phyloP scores from a whole-genome alignment of 139 green algal species.

The Chlamydomonas sphaeroides region DNA sequence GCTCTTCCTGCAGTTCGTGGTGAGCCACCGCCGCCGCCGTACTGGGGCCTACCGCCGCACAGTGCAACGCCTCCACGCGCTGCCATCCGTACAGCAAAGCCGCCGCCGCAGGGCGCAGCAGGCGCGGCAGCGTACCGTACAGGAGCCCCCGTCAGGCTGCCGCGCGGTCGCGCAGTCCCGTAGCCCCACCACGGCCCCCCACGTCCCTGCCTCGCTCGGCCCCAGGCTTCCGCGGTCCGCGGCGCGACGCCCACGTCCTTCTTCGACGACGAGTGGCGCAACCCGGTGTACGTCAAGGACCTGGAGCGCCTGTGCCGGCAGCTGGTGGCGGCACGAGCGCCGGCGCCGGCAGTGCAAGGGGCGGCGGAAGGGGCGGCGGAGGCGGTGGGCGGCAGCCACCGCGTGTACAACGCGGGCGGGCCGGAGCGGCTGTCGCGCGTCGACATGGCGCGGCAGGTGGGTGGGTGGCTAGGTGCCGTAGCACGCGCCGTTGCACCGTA shows the following conservation, averaged over 20 bases:
- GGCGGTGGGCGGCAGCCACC: not conserved
- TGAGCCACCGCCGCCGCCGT: too few species aligned
- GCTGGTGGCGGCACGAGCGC: not conserved
- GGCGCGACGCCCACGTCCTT: conserved; percentile 45
- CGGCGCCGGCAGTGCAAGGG: not conserved
- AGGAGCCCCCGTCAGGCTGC: too few species aligned
- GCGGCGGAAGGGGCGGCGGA: not conserved
- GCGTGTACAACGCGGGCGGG: conserved; percentile 75
- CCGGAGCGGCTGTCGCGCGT: conserved; percentile 74
- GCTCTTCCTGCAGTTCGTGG: conserved; percentile 82
- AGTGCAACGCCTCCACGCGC: too few species aligned
- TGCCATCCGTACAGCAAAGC: too few species aligned
- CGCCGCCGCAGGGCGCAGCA: too few species aligned
- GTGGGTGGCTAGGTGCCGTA: too few species aligned
- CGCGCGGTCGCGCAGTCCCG: too few species aligned
- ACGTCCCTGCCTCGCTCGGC: too few species aligned
- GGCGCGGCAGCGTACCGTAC: too few species aligned
- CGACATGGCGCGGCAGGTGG: conserved; percentile 74
- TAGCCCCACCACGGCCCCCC: too few species aligned
- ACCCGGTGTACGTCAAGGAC: conserved; percentile 48
- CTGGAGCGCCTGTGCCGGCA: conserved; percentile 17
- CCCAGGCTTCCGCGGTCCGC: conserved; percentile 16
- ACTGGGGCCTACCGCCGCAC: too few species aligned
- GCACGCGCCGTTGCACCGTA: too few species aligned
- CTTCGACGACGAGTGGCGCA: conserved; percentile 61